Evolutionary conservation across 2,329 filamentous ascomycete species (phyloP), one percentile per base, ranked within the genome.

Genomic region (Microcyclospora tardicrescens): DNA sequence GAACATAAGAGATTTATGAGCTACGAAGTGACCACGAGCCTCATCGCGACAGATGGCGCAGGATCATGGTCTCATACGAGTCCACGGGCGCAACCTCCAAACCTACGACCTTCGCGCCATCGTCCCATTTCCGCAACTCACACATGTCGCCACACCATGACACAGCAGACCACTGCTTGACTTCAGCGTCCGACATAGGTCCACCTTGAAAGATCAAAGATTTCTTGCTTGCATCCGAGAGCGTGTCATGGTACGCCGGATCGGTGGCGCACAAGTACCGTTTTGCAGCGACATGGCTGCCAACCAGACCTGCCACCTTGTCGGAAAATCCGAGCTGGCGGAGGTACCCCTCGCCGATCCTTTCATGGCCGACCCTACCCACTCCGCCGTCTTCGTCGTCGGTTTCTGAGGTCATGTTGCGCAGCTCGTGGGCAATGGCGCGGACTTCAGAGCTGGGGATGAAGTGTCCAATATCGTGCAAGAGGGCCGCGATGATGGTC

Each of bases 381-480:
- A 61, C 56, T 29, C 56, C 58, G 10, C 24, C 38, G 9, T 35
- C 37, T 5, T 33, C 36, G 13, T 14, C 19, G 16, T 38, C 38
- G 2, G 32, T 13, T 4, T 31, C 12, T 10, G 40, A 42, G n/a
- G 27, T 33, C 45, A 46, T 48, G 16, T 32, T 35, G 3, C 33
- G 41, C 14, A 55, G 47, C 4, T 45, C 48, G 19, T 49, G 51
- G 6, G 42, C 42, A 28, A 58, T 43, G 2, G 47, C 16, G 33
- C 37, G 14, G 19, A 39, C 36, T 30, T 48, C 36, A 8, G 36
- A 28, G 5, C 36, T 33, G 49, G 61, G 62, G 4, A 64, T 53
- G 36, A 63, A 61, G 29, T 64, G 61, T n/a, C 61, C 62, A 31
- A 64, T 60, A 38, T 65, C 62, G 40, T 65, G 63, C 5, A 65